Conservation (phyloP, 495 filamentous ascomycete species). For the Tuber indicum region DNA sequence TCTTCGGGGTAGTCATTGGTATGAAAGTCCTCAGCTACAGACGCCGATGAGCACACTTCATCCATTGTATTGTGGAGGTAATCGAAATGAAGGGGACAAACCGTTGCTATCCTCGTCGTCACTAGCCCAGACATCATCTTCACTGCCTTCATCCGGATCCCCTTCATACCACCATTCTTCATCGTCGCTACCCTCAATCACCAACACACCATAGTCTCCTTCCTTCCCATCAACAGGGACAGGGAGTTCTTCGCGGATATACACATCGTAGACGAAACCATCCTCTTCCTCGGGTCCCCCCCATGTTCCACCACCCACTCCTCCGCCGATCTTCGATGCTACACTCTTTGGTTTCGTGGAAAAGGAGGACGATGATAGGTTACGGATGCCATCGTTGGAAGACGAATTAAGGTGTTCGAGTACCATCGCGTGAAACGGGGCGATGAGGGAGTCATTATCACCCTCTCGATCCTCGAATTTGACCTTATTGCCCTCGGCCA, state of each 20-base stretch:
- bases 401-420: conserved; percentile 38
- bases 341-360: background rate
- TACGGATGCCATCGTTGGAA: conserved; percentile 25
- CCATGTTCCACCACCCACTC: conserved; percentile 39
- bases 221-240: conserved; percentile 22
- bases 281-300: conserved; percentile 36
- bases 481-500: conserved; percentile 16
- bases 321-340: conserved; percentile 32
- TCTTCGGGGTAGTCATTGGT: conserved; percentile 43
- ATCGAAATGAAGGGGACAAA: background rate
- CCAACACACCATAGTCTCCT: conserved; percentile 36
- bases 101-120: conserved; percentile 42
- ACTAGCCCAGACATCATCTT: conserved; percentile 29
- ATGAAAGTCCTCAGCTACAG: conserved; percentile 39
- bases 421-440: conserved; percentile 37
- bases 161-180: conserved; percentile 43
- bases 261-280: conserved; percentile 40
- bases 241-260: conserved; percentile 37
- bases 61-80: background rate
- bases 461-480: conserved; percentile 16
- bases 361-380: conserved; percentile 21
- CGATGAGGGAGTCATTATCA: conserved; percentile 19
- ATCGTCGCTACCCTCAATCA: conserved; percentile 39
- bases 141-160: conserved; percentile 35
- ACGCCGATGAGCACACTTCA: conserved; percentile 7